Conservation (phyloP, 441 rosid species). For the Bruguiera hainesii region DNA sequence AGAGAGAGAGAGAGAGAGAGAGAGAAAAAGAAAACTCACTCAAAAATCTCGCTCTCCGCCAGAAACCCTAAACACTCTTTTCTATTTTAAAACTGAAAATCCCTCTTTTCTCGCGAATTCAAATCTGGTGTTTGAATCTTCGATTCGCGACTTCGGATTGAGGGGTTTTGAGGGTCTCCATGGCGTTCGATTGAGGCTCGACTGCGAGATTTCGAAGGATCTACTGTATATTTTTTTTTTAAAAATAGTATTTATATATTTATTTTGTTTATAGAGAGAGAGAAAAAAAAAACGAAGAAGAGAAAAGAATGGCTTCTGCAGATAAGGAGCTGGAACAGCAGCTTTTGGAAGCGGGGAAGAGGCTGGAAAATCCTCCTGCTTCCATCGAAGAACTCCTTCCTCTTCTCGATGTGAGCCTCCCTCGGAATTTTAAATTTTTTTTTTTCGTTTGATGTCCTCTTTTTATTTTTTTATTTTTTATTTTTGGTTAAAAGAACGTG, state of each 20-base stretch:
- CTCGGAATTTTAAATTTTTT: background rate
- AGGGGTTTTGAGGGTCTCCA: slow-evolving; percentile 27
- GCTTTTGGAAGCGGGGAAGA: slow-evolving; percentile 71
- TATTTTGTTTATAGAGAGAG: slow-evolving; percentile 9
- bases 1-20: background rate
- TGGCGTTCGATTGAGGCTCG: slow-evolving; percentile 36
- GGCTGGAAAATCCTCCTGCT: slow-evolving; percentile 60
- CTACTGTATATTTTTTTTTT: slow-evolving; percentile 1
- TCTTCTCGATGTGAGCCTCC: slow-evolving; percentile 79
- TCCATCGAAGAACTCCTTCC: slow-evolving; percentile 70
- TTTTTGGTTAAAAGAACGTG: too few species aligned
- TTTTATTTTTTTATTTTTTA: background rate
- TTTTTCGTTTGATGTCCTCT: background rate
- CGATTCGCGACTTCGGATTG: slow-evolving; percentile 17
- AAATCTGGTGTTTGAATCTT: slow-evolving; percentile 13
- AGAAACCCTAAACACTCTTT: background rate
- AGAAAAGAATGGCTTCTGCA: slow-evolving; percentile 39
- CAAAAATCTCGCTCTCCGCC: background rate
- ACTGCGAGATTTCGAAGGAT: slow-evolving; percentile 35
- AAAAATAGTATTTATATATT: slow-evolving; percentile 2
- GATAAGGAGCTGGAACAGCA: slow-evolving; percentile 68
- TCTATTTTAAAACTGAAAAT: slow-evolving; percentile 15
- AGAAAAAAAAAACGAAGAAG: background rate
- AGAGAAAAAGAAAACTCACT: background rate
- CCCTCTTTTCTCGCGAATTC: slow-evolving; percentile 8